Evolutionary conservation across 768 basidiomycete genomes (phyloP).

Genomic region (Tylopilus sp.): DNA sequence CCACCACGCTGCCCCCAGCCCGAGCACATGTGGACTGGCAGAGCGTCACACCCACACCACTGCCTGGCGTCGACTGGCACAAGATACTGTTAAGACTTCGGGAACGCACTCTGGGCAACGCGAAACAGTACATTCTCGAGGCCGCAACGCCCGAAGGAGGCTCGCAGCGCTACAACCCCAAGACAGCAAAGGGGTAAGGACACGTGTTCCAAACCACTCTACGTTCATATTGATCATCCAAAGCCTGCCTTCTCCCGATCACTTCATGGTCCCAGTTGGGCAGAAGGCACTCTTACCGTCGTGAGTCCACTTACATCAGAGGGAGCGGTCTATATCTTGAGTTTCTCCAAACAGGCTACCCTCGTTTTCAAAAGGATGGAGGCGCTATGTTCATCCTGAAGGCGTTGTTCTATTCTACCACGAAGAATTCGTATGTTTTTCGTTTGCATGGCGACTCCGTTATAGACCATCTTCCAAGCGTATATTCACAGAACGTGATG

Average conservation of each 20-base stretch:
- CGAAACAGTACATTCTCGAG: no score
- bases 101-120: neutral
- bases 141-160: constrained; percentile 8
- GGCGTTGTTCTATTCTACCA: constrained; percentile 14
- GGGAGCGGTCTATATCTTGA: no score
- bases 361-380: constrained; percentile 1
- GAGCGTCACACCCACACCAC: constrained; percentile 1
- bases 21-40: neutral
- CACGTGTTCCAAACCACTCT: neutral
- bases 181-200: neutral
- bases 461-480: constrained; percentile 5
- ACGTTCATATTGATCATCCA: neutral
- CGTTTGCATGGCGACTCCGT: neutral
- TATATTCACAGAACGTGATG: constrained; percentile 14
- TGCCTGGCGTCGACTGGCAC: constrained; percentile 1
- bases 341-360: neutral
- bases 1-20: neutral
- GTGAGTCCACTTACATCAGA: constrained; percentile 4
- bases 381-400: constrained; percentile 13
- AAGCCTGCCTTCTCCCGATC: neutral
- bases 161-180: constrained; percentile 10
- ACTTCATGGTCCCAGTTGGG: constrained; percentile 4
- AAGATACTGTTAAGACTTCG: neutral
- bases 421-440: constrained; percentile 6
- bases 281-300: constrained; percentile 4